Evolutionary conservation across 2,329 filamentous ascomycete genomes (phyloP).

Genomic region (Emydomyces testavorans): DNA sequence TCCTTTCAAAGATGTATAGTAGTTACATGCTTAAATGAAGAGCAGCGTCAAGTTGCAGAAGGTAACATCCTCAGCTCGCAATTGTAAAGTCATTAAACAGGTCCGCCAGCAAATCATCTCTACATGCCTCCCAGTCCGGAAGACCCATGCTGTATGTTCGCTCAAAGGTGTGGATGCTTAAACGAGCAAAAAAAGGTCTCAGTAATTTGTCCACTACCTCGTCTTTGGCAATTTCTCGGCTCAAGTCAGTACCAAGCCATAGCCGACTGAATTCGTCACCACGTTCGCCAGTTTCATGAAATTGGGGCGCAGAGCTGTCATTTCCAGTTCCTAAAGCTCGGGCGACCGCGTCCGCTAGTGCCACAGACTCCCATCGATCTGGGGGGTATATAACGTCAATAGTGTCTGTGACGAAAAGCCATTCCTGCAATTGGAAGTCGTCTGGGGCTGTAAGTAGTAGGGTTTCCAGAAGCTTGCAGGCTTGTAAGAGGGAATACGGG

Average conservation of each 20-base stretch:
- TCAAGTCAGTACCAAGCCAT: conserved; percentile 36
- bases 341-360: conserved; percentile 73
- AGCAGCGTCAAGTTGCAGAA: too few species aligned
- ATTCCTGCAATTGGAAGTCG: conserved; percentile 96
- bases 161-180: conserved; percentile 91
- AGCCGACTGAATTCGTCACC: conserved; percentile 29
- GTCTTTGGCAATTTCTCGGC: conserved; percentile 44
- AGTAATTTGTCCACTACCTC: conserved; percentile 65
- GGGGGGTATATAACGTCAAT: conserved; percentile 89
- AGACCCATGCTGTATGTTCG: conserved; percentile 74
- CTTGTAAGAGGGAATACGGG: conserved; percentile 68
- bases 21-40: too few species aligned
- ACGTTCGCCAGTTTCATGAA: conserved; percentile 19
- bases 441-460: conserved; percentile 80
- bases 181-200: conserved; percentile 75
- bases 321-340: conserved; percentile 53
- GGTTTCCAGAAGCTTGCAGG: conserved; percentile 83
- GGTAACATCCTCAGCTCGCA: conserved; percentile 27
- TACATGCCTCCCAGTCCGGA: conserved; percentile 55
- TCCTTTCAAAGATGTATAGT: not conserved
- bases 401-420: conserved; percentile 94
- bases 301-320: conserved; percentile 8
- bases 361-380: conserved; percentile 54
- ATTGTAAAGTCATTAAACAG: conserved; percentile 65
- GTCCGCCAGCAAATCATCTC: conserved; percentile 55